These are phyloP conservation scores for Penicillium sp. DNA, from an alignment of 2,329 filamentous ascomycete genomes.

Conservation along the genomic window DNA sequence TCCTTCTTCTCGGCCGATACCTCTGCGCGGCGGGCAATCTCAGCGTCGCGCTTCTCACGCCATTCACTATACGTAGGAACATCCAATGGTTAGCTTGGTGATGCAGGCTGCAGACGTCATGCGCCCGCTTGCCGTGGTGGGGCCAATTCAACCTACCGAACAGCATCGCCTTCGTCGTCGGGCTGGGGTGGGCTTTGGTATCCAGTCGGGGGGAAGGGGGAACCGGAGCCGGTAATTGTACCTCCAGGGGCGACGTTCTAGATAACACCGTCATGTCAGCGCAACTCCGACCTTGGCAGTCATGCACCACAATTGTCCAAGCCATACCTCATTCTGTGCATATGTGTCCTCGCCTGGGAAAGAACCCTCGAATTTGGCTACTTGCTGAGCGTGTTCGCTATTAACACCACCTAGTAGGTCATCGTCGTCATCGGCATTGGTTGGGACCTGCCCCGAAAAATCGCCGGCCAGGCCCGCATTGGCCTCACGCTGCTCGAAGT, in stretches of 20 bases:
- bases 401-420: conserved; percentile 68
- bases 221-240: conserved; percentile 71
- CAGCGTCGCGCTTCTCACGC: conserved; percentile 84
- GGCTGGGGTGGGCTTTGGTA: conserved; percentile 56
- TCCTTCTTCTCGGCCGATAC: conserved; percentile 79
- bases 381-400: conserved; percentile 41
- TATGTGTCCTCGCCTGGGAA: conserved; percentile 80
- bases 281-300: not conserved
- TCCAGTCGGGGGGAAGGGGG: conserved; percentile 56
- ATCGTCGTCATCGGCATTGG: conserved; percentile 63
- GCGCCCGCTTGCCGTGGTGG: conserved; percentile 3
- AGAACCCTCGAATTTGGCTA: conserved; percentile 75
- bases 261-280: conserved; percentile 21
- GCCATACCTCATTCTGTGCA: conserved; percentile 67
- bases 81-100: conserved; percentile 8
- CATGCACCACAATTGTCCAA: not conserved
- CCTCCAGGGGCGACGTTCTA: conserved; percentile 73
- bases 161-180: conserved; percentile 84
- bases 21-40: conserved; percentile 80
- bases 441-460: conserved; percentile 69
- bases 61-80: conserved; percentile 60
- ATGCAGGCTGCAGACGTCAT: conserved; percentile 3
- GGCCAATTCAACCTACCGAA: conserved; percentile 53
- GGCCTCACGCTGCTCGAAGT: conserved; percentile 86
- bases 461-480: conserved; percentile 92